Conservation (phyloP, 768 basidiomycete species). For the Podaxis sp. region DNA sequence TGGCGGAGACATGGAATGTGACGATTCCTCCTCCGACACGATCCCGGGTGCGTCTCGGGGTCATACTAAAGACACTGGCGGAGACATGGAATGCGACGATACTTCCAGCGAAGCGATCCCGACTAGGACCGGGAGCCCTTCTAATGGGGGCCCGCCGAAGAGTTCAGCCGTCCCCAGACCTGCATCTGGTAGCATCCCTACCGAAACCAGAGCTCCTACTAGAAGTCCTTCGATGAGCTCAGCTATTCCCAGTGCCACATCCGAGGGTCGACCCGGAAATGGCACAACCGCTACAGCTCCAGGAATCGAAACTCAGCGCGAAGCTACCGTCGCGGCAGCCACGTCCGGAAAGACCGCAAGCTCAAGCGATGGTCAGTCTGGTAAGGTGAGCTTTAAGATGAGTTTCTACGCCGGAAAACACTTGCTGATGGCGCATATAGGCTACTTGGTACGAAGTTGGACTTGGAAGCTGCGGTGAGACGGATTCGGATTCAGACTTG, state of each 20-base stretch:
- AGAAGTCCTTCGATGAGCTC: background rate
- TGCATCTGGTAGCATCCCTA: background rate
- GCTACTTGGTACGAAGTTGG: conserved; percentile 3
- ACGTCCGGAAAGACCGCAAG: too few species aligned
- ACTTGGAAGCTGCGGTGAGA: conserved; percentile 7
- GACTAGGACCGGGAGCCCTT: background rate
- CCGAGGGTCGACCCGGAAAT: background rate
- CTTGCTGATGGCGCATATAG: background rate
- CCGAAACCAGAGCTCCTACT: background rate
- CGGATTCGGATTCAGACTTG: conserved; percentile 1
- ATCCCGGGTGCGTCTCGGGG: too few species aligned
- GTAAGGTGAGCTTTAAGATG: background rate
- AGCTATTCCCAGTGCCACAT: background rate
- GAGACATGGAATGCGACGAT: too few species aligned
- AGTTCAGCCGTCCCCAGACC: background rate
- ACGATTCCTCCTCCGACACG: too few species aligned
- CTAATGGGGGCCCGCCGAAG: background rate
- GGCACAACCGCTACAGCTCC: background rate
- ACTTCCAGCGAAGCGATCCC: background rate
- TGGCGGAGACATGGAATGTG: too few species aligned
- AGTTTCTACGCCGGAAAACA: background rate
- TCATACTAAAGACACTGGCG: too few species aligned
- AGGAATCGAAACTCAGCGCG: too few species aligned
- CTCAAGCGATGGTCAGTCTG: background rate
- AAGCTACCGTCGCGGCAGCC: too few species aligned